Conservation (phyloP, 2,329 filamentous ascomycete genomes). For the Aspergillus cejpii region DNA sequence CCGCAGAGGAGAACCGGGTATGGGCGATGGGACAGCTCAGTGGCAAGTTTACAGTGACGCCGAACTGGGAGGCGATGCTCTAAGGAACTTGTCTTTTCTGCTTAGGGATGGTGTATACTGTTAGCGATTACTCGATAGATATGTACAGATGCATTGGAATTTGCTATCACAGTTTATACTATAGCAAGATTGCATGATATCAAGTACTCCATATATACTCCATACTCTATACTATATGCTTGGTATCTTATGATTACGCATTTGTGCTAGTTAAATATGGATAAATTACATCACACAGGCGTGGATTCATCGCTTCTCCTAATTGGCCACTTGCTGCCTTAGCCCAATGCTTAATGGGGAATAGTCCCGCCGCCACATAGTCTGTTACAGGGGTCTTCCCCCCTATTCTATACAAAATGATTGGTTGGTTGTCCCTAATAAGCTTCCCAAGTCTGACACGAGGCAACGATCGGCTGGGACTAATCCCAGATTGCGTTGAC, state of each 20-base stretch:
- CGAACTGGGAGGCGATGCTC: slow-evolving; percentile 52
- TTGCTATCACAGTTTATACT: too few relatives aligned
- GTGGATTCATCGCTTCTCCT: not conserved
- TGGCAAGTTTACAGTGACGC: slow-evolving; percentile 58
- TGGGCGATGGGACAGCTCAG: slow-evolving; percentile 57
- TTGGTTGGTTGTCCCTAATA: slow-evolving; percentile 11
- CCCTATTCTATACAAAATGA: too few relatives aligned
- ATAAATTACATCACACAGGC: slow-evolving; percentile 13
- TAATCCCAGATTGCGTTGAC: slow-evolving; percentile 16
- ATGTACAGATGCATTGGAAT: slow-evolving; percentile 1
- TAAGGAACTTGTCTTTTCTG: slow-evolving; percentile 12
- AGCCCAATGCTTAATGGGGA: slow-evolving; percentile 6
- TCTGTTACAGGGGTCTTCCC: too few relatives aligned
- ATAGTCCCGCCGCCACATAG: slow-evolving; percentile 5
- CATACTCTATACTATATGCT: not conserved
- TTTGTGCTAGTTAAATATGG: not conserved
- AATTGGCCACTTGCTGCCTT: slow-evolving; percentile 3
- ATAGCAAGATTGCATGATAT: not conserved
- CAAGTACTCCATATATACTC: not conserved
- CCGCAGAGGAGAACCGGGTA: slow-evolving; percentile 38
- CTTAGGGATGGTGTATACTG: not conserved
- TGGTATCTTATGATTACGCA: not conserved
- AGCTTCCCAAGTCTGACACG: slow-evolving; percentile 18
- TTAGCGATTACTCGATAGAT: slow-evolving; percentile 1
- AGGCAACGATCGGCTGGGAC: slow-evolving; percentile 16